Percentiles rank a stretch among this genome's conserved stretches.
phyloP scores from a whole-genome alignment of 2,329 filamentous ascomycete genomes.

The Colletotrichum sublineola region DNA sequence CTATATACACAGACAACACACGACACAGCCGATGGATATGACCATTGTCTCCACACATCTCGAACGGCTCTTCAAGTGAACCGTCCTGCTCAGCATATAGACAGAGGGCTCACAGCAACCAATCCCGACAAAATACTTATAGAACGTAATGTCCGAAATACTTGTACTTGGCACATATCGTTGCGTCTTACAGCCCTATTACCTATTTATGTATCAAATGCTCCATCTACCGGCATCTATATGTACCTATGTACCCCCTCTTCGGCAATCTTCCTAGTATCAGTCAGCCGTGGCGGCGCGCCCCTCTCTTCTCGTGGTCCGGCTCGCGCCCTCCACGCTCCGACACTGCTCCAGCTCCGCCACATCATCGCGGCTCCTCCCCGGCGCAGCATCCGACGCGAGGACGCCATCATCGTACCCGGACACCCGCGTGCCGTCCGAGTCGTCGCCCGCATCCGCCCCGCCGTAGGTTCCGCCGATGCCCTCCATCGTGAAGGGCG shows the following conservation, averaged over 20 bases:
- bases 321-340: not conserved
- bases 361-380: conserved; percentile 53
- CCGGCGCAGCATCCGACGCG: conserved; percentile 47
- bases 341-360: conserved; percentile 49
- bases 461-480: conserved; percentile 74
- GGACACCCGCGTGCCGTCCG: conserved; percentile 28
- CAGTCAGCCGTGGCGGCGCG: conserved; percentile 9
- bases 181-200: too few species aligned
- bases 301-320: conserved; percentile 7
- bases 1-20: not conserved
- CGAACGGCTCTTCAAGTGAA: not conserved
- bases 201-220: not conserved
- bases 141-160: not conserved
- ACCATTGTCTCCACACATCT: not conserved
- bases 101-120: not conserved
- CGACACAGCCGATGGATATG: not conserved
- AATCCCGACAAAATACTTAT: not conserved
- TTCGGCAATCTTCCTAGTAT: not conserved
- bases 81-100: not conserved
- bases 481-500: conserved; percentile 81
- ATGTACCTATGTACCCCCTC: not conserved
- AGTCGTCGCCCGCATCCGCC: conserved; percentile 43
- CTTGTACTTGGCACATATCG: not conserved
- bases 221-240: not conserved
- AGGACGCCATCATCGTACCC: conserved; percentile 45